Evolutionary conservation across 345 rosid species (phyloP), one percentile per base, ranked within the genome.

Genomic region (Carallia pectinifolia): DNA sequence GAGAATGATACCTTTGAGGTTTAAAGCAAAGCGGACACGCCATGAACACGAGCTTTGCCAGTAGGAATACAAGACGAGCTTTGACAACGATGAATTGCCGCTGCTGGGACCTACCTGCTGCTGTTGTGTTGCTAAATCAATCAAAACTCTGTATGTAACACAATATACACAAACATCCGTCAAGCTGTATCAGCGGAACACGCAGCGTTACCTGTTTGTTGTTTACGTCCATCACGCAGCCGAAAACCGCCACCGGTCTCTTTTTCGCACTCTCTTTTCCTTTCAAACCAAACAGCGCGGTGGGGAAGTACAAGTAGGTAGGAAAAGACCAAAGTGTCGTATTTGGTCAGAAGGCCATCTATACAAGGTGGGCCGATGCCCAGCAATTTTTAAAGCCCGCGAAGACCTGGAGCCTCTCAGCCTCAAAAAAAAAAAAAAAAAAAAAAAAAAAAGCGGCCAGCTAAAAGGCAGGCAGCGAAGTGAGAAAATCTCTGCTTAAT

Each of bases 11-110:
- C 87, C 87, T 78, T 84, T 84, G 61, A 86, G 85, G 53, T 66
- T 79, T 55, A 86, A 70, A 74, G 88, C 88, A 54, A 84, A 82
- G 70, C 87, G 87, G 69, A 84, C 85, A n/a, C 90, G 90, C 90
- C 90, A 84, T 19, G 88, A 62, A 31, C 88, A 86, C n/a, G 90
- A 84, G 74, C 90, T 84, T 73, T 81, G 84, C 85, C 85, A 86
- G 74, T 59, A 82, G 18, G 86, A 82, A 69, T 79, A 86, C 60
- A 84, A 62, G 6, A 81, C 55, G 33, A 79, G 83, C 64, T 76
- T 74, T 7, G 82, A 44, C 47, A 74, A 61, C 47, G 76, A 61
- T 64, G 80, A 70, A 39, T 17, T 58, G 13, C 39, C 36, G 7
- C 6, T 13, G 23, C n/a, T 50, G 4, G 7, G 9, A 17, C 19